phyloP scores from a whole-genome alignment of 306 rosid genomes.

The Styphnolobium japonicum region DNA sequence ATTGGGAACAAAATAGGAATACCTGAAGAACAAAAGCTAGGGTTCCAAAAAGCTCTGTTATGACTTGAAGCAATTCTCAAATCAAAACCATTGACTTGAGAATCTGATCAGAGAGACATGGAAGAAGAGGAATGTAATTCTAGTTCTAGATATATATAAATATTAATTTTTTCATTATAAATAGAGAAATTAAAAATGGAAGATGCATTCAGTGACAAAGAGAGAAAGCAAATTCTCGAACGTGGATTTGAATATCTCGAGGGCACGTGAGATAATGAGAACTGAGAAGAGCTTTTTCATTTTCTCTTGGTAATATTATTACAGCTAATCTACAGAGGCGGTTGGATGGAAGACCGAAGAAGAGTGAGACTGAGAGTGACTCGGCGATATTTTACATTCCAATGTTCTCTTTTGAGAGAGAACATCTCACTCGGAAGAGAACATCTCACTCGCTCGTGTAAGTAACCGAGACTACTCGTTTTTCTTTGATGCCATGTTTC shows the following conservation, averaged over 20 bases:
- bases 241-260: neutral
- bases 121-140: conserved; percentile 16
- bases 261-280: neutral
- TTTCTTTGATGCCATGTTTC: too few relatives aligned
- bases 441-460: too few relatives aligned
- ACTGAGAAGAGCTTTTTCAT: neutral
- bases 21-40: conserved; percentile 43
- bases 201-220: neutral
- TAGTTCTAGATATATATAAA: neutral
- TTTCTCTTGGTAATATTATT: neutral
- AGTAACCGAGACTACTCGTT: too few relatives aligned
- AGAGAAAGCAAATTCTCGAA: conserved; percentile 13
- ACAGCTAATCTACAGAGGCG: neutral
- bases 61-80: conserved; percentile 22
- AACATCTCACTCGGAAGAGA: too few relatives aligned
- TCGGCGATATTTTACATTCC: conserved; percentile 2
- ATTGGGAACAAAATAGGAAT: neutral
- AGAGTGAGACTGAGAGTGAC: too few relatives aligned
- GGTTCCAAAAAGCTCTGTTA: conserved; percentile 25
- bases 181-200: neutral
- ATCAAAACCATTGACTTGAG: conserved; percentile 22
- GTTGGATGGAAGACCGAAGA: too few relatives aligned
- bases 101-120: conserved; percentile 12
- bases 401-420: too few relatives aligned
- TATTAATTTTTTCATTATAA: neutral